Conservation (phyloP, 176 grass and related monocot species). For the Echinochloa phyllopogon region DNA sequence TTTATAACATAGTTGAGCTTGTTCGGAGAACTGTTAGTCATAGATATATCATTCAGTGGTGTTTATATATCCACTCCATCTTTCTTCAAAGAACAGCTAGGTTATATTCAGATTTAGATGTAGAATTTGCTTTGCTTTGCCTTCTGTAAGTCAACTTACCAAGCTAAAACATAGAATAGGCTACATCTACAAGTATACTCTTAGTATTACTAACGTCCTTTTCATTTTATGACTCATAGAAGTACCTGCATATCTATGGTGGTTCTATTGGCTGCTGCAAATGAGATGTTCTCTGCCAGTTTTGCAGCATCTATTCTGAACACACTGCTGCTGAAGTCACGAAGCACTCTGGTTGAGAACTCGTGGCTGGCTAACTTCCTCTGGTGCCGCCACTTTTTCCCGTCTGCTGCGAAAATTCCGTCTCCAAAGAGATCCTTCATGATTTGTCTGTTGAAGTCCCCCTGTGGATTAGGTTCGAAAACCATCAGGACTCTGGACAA, state of each 20-base stretch:
- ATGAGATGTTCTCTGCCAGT: conserved; percentile 49
- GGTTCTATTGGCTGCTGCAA: conserved; percentile 24
- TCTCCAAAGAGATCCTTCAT: conserved; percentile 69
- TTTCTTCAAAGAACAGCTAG: neutral
- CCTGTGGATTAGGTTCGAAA: conserved; percentile 35
- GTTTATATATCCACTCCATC: neutral
- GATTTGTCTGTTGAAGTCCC: conserved; percentile 32
- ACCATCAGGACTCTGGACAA: neutral
- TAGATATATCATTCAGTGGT: neutral
- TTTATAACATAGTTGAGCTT: neutral
- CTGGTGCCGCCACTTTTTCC: conserved; percentile 69
- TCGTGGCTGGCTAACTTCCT: conserved; percentile 75
- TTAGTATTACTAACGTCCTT: neutral
- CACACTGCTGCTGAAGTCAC: conserved; percentile 54
- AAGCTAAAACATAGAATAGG: neutral
- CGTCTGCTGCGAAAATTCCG: conserved; percentile 69
- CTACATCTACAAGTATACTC: neutral
- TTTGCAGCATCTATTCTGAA: conserved; percentile 53
- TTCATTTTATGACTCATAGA: neutral
- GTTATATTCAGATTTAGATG: neutral
- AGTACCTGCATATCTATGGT: conserved; percentile 51
- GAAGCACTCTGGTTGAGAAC: conserved; percentile 69
- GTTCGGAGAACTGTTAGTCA: neutral
- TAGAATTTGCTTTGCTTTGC: neutral
- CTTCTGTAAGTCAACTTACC: neutral